Conservation (phyloP, 2,329 filamentous ascomycete species). For the Penicillium sclerotigenum region DNA sequence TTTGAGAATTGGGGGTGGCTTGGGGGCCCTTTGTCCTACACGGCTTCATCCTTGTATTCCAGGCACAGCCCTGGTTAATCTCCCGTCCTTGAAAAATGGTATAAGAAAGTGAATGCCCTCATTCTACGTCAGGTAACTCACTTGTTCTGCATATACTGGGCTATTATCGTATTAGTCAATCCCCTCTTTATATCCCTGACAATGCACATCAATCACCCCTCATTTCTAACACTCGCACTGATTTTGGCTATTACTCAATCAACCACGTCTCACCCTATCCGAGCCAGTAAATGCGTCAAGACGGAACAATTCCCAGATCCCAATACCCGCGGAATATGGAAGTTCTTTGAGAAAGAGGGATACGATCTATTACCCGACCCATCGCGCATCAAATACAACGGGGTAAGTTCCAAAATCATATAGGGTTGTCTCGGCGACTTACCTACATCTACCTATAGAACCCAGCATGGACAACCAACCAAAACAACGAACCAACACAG, state of each 20-base stretch:
- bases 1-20: background rate
- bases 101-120: conserved; percentile 4
- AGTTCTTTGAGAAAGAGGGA: conserved; percentile 4
- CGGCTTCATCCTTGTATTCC: conserved; percentile 3
- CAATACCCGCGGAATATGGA: conserved; percentile 2
- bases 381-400: background rate
- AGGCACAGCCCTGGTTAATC: conserved; percentile 14
- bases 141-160: background rate
- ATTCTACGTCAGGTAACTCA: background rate
- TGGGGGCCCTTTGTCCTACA: conserved; percentile 17
- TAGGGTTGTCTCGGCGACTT: background rate
- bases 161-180: background rate
- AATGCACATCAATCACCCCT: background rate
- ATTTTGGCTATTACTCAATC: conserved; percentile 9
- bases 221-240: conserved; percentile 3
- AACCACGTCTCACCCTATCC: conserved; percentile 14
- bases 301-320: background rate
- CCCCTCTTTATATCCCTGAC: background rate
- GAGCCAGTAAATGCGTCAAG: conserved; percentile 11
- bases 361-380: background rate
- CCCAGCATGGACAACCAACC: background rate
- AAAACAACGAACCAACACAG: background rate
- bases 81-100: conserved; percentile 1
- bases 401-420: conserved; percentile 5
- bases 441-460: background rate